Evolutionary conservation across 768 basidiomycete species (phyloP), one percentile per base, ranked within the genome.

Genomic region (Pleurotus cornucopiae): DNA sequence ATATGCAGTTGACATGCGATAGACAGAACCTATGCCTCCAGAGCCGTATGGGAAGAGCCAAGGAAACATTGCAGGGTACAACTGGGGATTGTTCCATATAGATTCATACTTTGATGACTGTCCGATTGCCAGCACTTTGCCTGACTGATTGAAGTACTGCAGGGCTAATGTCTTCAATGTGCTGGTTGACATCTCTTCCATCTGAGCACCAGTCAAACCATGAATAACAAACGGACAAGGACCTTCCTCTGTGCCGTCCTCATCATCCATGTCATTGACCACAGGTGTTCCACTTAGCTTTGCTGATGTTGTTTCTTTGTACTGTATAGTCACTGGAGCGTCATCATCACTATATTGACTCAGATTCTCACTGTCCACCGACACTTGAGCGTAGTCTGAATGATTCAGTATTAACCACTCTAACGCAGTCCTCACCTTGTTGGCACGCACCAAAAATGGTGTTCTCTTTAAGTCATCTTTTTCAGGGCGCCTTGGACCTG

Each of bases 41-140:
- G 60, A 18, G 0, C 76, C 73, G 62, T 76, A 76, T 0, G 73
- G 75, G 59, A 72, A 77, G 2, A 76, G 55, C 72, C 74, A 76
- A 0, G 73, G 73, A 62, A 72, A 74, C 69, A 71, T 71, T 13
- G 64, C 60, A 0, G 73, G 73, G 59, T 71, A 75, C 1, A 72
- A 52, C 3, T 62, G 54, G 3, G 67, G 66, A 58, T 76, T 74
- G 14, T 70, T 54, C 34, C 65, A 75, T 14, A 72, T 66, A 6
- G 66, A 66, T 41, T 71, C 61, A n/a, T 67, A 62, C 2, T 58
- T 41, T 4, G 40, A 26, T 4, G 58, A 54, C 51, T 70, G 70
- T 0, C 71, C 71, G 2, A 73, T 60, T 0, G 57, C 68, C 1
- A 77, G 58, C 0, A 68, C 54, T 18, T 61, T 64, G 0, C 68